phyloP scores from a whole-genome alignment of 2,329 filamentous ascomycete genomes.

The Akanthomyces dipterigenus region DNA sequence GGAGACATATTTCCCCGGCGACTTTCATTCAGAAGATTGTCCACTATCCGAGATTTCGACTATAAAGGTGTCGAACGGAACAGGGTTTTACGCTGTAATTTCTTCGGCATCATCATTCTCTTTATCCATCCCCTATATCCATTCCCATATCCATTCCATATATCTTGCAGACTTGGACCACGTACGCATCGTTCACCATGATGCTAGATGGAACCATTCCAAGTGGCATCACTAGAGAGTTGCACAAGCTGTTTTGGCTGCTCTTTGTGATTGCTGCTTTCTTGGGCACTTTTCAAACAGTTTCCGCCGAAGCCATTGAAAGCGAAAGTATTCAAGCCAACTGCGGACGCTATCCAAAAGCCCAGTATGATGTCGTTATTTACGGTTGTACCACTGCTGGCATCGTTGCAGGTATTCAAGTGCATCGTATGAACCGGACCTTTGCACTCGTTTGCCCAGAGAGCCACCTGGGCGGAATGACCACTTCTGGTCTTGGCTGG shows the following conservation, averaged over 20 bases:
- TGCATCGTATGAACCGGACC: constrained; percentile 4
- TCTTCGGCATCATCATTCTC: too few species aligned
- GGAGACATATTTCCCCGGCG: too few species aligned
- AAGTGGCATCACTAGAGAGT: not conserved
- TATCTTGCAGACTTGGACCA: too few species aligned
- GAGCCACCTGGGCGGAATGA: constrained; percentile 3
- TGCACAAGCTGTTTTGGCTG: not conserved
- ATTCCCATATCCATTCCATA: too few species aligned
- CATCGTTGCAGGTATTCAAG: constrained; percentile 4
- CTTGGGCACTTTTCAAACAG: not conserved
- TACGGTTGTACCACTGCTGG: constrained; percentile 9
- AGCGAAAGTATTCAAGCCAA: not conserved
- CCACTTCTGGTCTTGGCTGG: constrained; percentile 9
- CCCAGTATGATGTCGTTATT: constrained; percentile 9
- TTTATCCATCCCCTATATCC: too few species aligned
- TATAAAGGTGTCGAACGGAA: too few species aligned
- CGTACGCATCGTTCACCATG: too few species aligned
- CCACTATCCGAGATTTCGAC: too few species aligned
- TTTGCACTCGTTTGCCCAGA: constrained; percentile 3
- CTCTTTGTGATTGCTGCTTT: not conserved
- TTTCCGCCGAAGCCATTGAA: not conserved
- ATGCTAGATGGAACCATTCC: too few species aligned
- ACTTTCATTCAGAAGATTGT: too few species aligned
- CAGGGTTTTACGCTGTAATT: too few species aligned
- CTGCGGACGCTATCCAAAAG: not conserved